Evolutionary conservation across 441 rosid genomes (phyloP), one percentile per base, ranked within the genome.

Genomic region (Populus hybrid): DNA sequence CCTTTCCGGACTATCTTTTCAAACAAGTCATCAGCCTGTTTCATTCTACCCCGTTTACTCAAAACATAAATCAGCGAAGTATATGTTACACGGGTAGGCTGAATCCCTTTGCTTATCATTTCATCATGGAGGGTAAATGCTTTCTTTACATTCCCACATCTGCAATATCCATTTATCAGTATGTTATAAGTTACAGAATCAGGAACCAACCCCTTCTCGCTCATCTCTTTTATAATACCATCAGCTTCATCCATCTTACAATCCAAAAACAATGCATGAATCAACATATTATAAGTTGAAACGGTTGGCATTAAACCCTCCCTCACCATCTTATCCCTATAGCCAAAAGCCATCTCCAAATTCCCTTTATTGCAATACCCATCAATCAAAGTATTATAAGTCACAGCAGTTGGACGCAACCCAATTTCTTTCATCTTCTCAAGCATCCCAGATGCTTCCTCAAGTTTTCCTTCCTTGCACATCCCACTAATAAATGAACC

Each of bases 121-220:
- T 90, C 93, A 24, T 92, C 91, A 24, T 82, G 88, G 63, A 91
- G 86, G 23, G 73, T 76, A 80, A 93, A 93, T 6, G 99, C 98
- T 85, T 88, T 90, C 81, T 83, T 85, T 21, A 83, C 88, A 88
- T 93, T 84, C 57, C 96, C 92, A 61, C 94, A 83, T 78, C 92
- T 89, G 76, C 95, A 88, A 77, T 89, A 90, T 34, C 97, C 98
- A 79, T 93, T 93, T 59, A 95, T 89, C 79, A 92, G 84, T 77
- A 93, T 90, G 86, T 94, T 95, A 84, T 89, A 93, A 0, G 98
- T 91, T 70, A 93, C 85, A 74, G 90, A 80, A 87, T 95, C 97
- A 36, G 91, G 80, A 68, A 73, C 79, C n/a, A 91, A 46, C 68
- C 97, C 94, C 57, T 85, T 87, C n/a, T 86, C 89, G 74, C 59